Percentiles rank a stretch among this genome's conserved stretches.
Evolutionary conservation across 257 asterid genomes (phyloP).

Genomic region (Rhazya stricta): DNA sequence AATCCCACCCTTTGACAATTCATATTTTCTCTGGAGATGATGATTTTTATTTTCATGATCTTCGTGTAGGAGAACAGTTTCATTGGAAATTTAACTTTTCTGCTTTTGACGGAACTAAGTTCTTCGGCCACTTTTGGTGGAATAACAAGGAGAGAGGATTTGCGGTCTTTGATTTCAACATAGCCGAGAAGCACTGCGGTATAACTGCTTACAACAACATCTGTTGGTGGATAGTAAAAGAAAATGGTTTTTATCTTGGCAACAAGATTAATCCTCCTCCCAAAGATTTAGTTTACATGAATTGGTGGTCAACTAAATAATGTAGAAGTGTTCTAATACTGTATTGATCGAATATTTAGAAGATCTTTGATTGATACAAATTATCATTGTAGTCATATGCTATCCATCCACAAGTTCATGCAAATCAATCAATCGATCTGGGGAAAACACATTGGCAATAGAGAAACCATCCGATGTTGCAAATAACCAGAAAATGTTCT

Average conservation of each 20-base stretch:
- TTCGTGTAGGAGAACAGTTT: not conserved
- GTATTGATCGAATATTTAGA: too few species aligned
- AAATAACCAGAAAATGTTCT: too few species aligned
- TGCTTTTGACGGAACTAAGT: not conserved
- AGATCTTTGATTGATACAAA: too few species aligned
- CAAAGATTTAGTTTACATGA: not conserved
- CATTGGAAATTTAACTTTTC: not conserved
- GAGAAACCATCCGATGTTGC: too few species aligned
- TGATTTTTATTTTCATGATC: not conserved
- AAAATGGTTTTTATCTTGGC: not conserved
- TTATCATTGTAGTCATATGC: too few species aligned
- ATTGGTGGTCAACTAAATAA: not conserved
- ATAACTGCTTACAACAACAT: not conserved
- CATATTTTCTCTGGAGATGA: not conserved
- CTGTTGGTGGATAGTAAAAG: not conserved
- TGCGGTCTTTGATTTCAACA: not conserved
- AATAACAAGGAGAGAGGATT: not conserved
- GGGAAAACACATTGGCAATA: too few species aligned
- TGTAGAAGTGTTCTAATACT: too few species aligned
- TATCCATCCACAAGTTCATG: too few species aligned
- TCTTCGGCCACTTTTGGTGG: not conserved
- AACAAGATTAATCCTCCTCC: not conserved
- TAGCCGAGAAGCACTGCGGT: not conserved
- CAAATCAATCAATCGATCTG: too few species aligned
- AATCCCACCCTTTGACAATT: not conserved